Percentiles rank a stretch among this genome's conserved stretches.
Evolutionary conservation across 2,329 filamentous ascomycete genomes (phyloP).

Genomic region (Pestalotiopsis sp.): DNA sequence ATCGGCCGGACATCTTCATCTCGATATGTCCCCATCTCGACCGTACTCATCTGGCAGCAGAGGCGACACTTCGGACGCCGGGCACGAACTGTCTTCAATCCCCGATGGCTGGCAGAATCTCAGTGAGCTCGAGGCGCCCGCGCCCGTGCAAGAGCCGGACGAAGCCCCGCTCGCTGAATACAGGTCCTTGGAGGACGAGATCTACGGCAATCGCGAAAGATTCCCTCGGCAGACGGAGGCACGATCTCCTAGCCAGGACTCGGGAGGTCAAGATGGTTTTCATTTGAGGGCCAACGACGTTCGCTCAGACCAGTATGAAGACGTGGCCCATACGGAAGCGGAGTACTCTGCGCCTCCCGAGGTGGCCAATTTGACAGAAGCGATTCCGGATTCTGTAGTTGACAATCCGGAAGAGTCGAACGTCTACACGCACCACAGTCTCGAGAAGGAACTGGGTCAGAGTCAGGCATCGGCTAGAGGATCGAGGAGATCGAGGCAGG

Average conservation of each 20-base stretch:
- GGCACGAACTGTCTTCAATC: not conserved
- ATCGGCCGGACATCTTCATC: not conserved
- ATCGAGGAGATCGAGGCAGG: not conserved
- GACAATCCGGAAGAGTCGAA: not conserved
- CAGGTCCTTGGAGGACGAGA: not conserved
- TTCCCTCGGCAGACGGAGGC: not conserved
- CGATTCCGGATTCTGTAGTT: not conserved
- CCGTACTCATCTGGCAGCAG: not conserved
- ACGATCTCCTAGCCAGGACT: not conserved
- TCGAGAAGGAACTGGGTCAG: not conserved
- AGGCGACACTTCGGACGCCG: not conserved
- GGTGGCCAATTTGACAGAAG: conserved; percentile 21
- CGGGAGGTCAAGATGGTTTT: not conserved
- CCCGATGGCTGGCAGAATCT: not conserved
- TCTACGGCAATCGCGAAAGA: not conserved
- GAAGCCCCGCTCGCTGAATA: not conserved
- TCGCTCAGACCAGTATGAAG: not conserved
- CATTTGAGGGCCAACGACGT: not conserved
- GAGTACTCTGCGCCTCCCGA: not conserved
- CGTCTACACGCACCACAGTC: conserved; percentile 1
- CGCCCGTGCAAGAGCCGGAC: not conserved
- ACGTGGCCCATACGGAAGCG: not conserved
- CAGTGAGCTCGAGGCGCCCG: not conserved
- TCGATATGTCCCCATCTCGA: not conserved
- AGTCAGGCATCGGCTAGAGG: not conserved